Evolutionary conservation across 768 basidiomycete genomes (phyloP), one percentile per base, ranked within the genome.

Genomic region (Trichaptum fuscoviolaceum): DNA sequence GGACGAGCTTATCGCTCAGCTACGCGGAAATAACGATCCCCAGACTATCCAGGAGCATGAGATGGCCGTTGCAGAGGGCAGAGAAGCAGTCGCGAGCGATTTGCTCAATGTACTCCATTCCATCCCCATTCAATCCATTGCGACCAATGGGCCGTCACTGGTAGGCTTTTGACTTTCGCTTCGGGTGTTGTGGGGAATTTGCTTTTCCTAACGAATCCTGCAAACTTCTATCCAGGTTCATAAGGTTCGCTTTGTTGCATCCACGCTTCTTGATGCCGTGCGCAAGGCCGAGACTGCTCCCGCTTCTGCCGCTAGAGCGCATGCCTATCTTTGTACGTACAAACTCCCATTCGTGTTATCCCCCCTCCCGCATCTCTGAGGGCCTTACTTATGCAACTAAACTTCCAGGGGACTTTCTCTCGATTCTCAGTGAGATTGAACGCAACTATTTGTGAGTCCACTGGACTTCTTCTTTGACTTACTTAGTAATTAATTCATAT

Each of bases 221-320:
- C 2, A 52, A 52, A 4, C 72, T 2, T 69, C 73, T 34, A 69
- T 78, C 35, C 68, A 90, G 88, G 92, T 96, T 18, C 89, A 92
- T 74, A 96, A 96, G 83, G 93, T 96, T 68, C 88, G 95, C 66
- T 96, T 94, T 75, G 93, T 96, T 42, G 95, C 95, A 18, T 95
- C 93, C 15, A 94, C 93, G 1, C 78, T 96, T 63, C 81, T 96
- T 67, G 93, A 95, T 73, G 87, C 91, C 20, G 90, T 96, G 35
- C 83, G 88, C 63, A 90, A 91, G 76, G 90, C 87, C 62, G 91
- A 92, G 72, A 90, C 87, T 7, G 88, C 89, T 17, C 90, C 90
- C 66, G 89, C 85, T 7, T 90, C 87, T 58, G 92, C 92, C 58
- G 90, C 91, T 57, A 85, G 93, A 42, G 95, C 94, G 2, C 91